phyloP scores from a whole-genome alignment of 352 stramenopile genomes.

The Pythium phragmitis region DNA sequence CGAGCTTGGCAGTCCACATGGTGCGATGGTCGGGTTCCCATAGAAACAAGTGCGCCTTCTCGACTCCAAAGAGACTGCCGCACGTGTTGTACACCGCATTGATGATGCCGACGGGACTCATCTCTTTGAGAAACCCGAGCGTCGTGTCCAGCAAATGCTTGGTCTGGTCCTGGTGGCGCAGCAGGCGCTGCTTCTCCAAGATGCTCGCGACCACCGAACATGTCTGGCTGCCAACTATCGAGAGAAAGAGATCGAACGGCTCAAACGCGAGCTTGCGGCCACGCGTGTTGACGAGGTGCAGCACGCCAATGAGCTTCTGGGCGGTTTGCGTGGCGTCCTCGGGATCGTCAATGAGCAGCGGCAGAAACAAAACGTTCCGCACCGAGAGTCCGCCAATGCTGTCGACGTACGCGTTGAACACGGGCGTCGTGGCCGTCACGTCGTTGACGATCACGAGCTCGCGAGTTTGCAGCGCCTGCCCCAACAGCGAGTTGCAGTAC shows the following conservation, averaged over 20 bases:
- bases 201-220: constrained; percentile 69
- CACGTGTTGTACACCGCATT: constrained; percentile 82
- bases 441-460: constrained; percentile 74
- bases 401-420: constrained; percentile 72
- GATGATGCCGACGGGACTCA: constrained; percentile 73
- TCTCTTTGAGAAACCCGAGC: constrained; percentile 82
- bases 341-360: constrained; percentile 54
- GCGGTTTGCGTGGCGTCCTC: constrained; percentile 20
- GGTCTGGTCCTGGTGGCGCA: constrained; percentile 68
- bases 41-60: constrained; percentile 66
- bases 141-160: constrained; percentile 61
- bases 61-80: constrained; percentile 57
- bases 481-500: constrained; percentile 57
- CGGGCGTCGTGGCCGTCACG: constrained; percentile 26
- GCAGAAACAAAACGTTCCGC: constrained; percentile 62
- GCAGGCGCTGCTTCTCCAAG: constrained; percentile 62
- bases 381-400: constrained; percentile 51
- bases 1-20: constrained; percentile 78
- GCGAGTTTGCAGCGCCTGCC: constrained; percentile 40
- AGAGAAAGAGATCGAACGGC: constrained; percentile 67
- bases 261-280: constrained; percentile 64
- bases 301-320: constrained; percentile 56
- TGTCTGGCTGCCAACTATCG: constrained; percentile 69
- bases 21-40: constrained; percentile 47
- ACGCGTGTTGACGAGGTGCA: constrained; percentile 74